phyloP scores from a whole-genome alignment of 352 stramenopile genomes.

The Pythium diclinum region DNA sequence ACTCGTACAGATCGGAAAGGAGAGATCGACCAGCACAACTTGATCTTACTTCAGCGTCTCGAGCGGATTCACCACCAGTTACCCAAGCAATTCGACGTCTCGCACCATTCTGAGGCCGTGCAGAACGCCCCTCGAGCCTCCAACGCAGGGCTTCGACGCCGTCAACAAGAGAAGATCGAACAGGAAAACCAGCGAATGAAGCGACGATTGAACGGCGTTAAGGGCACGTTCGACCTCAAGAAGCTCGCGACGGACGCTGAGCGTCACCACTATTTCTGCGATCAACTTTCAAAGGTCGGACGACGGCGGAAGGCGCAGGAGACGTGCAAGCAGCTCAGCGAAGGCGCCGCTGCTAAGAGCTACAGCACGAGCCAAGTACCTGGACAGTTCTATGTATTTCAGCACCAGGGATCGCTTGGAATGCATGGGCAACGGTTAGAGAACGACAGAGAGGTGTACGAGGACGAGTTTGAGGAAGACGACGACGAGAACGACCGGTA shows the following conservation, averaged over 20 bases:
- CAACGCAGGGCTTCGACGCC: conserved; percentile 32
- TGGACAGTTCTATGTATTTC: conserved; percentile 23
- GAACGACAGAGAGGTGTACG: neutral
- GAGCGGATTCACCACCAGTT: conserved; percentile 54
- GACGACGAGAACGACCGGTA: conserved; percentile 1
- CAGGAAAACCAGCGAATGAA: conserved; percentile 50
- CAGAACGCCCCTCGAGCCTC: conserved; percentile 35
- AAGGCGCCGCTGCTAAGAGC: conserved; percentile 8
- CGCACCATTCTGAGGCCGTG: conserved; percentile 43
- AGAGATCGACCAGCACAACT: conserved; percentile 50
- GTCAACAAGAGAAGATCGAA: conserved; percentile 46
- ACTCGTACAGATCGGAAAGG: conserved; percentile 38
- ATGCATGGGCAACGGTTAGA: neutral
- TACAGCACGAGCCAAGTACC: neutral
- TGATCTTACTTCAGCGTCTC: conserved; percentile 42
- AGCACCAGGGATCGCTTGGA: conserved; percentile 1
- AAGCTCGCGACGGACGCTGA: conserved; percentile 46
- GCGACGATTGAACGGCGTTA: conserved; percentile 35
- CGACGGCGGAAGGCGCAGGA: conserved; percentile 42
- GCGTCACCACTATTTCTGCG: conserved; percentile 42
- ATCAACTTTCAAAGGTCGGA: conserved; percentile 55
- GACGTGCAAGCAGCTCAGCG: conserved; percentile 28
- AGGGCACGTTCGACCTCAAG: conserved; percentile 43
- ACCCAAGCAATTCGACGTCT: conserved; percentile 62
- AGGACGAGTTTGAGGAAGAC: conserved; percentile 1